Conservation (phyloP, 2,329 filamentous ascomycete genomes). For the Calonectria montana region DNA sequence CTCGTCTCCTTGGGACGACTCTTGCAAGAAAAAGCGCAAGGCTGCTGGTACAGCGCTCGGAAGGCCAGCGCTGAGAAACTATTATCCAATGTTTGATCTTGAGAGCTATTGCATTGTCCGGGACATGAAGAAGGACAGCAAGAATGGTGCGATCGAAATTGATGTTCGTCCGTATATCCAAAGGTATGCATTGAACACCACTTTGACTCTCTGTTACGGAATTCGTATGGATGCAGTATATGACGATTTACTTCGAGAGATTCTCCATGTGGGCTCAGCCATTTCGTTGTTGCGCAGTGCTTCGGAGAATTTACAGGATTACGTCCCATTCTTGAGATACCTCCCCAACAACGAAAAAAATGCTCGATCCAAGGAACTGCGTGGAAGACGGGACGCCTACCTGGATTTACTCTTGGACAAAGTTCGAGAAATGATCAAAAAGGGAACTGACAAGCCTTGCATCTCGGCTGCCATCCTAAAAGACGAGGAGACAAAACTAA, state of each 20-base stretch:
- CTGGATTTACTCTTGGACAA: slow-evolving; percentile 61
- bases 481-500: slow-evolving; percentile 64
- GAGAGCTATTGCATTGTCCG: slow-evolving; percentile 63
- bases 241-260: slow-evolving; percentile 62
- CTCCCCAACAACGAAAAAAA: slow-evolving; percentile 65
- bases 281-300: slow-evolving; percentile 62
- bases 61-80: slow-evolving; percentile 57
- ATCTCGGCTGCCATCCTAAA: slow-evolving; percentile 66
- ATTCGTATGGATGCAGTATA: slow-evolving; percentile 66
- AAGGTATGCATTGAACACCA: slow-evolving; percentile 65
- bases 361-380: slow-evolving; percentile 56
- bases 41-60: slow-evolving; percentile 60
- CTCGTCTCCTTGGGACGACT: slow-evolving; percentile 64
- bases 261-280: slow-evolving; percentile 63
- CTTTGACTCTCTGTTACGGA: slow-evolving; percentile 64
- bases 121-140: slow-evolving; percentile 58
- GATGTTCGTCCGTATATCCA: slow-evolving; percentile 63
- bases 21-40: slow-evolving; percentile 64
- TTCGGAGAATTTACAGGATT: slow-evolving; percentile 65
- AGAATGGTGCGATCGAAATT: slow-evolving; percentile 54
- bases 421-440: slow-evolving; percentile 49
- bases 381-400: slow-evolving; percentile 60
- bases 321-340: slow-evolving; percentile 61
- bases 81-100: slow-evolving; percentile 65
- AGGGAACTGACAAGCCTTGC: slow-evolving; percentile 64